Evolutionary conservation across 2,329 filamentous ascomycete species (phyloP), one percentile per base, ranked within the genome.

Genomic region (Penicillium sp.): DNA sequence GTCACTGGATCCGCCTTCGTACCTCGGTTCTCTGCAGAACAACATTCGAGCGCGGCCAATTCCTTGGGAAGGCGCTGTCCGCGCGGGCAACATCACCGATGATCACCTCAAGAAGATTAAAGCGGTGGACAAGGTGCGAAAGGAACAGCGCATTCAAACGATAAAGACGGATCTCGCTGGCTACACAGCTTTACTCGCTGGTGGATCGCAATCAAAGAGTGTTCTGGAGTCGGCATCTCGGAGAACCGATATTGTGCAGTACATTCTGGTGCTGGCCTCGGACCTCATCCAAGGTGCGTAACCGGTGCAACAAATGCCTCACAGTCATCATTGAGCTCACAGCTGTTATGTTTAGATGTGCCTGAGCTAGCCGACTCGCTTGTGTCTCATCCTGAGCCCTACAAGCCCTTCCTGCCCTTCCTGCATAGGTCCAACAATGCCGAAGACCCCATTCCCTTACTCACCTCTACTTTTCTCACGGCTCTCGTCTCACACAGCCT

Each of bases 21-120:
- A 96, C 72, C 81, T 88, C 56, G 79, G 83, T 66, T 91, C 89
- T 59, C 80, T 96, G 60, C 90, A 95, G 76, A 94, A 88, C 81
- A 97, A 97, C 78, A 95, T 97, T 69, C 88, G 93, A 66, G 86
- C 88, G 66, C 83, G 93, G 59, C 90, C 90, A 57, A 95, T 98
- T 73, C 90, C 91, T 49, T 98, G 93, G 93, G 91, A 97, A 72
- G 91, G 91, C 63, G 90, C 91, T 63, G 89, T 95, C 58, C 83
- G 93, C 70, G 89, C 89, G 61, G 89, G 90, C 70, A 93, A 89
- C 65, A 87, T 98, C 72, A 95, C 88, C 49, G 91, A 97, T 60
- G 85, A 87, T 59, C 91, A 98, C 72, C 82, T 96, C 61, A 88
- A 86, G 76, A 91, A 90, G 79, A 95, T 98, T 74, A 90, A 90